Evolutionary conservation across 805 yeast genomes (phyloP), one percentile per base, ranked within the genome.

Genomic region (Wickerhamomyces tratensis): DNA sequence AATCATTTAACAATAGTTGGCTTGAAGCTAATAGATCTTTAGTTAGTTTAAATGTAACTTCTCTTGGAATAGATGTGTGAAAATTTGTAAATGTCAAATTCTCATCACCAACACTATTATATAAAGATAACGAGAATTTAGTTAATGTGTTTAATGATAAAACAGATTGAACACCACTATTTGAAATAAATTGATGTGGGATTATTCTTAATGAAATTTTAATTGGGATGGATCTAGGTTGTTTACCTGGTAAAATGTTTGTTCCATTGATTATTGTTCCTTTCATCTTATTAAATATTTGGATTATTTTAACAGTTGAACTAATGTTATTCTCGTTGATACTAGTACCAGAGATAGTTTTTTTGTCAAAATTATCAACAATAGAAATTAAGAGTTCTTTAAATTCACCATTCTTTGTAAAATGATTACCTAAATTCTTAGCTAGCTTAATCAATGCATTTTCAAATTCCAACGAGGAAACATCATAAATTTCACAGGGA

Each of bases 1-100:
- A 68, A 52, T 88, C 96, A 46, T 82, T 84, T n/a, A 71, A 65
- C 38, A 72, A 58, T 7, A 79, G 54, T 29, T 59, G 56, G 2
- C 47, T 41, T 14, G 62, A 53, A 3, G 65, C 61, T 27, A 62
- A 51, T 4, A 66, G 55, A 4, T 59, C 46, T 44, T 61, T 68
- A 2, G 72, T 62, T 20, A 77, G 53, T 51, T 65, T 61, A 49
- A 75, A 75, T 6, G 59, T 59, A 13, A 75, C 64, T 33, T 60
- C 64, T 9, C 59, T 61, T 5, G 78, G 76, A 4, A 67, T 49
- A 7, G 68, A 65, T 31, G 63, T 62, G 0, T 72, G 62, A 25
- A 76, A 49, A 0, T 65, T 51, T 3, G 75, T 58, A 43, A 65
- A 65, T 14, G 65, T 53, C 1, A 49, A 42, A 34, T 61, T 60